A percentile compares a stretch with the other conserved stretches of the same genome.
phyloP scores from a whole-genome alignment of 148 eudicot genomes.

The Rhododendron vialii region DNA sequence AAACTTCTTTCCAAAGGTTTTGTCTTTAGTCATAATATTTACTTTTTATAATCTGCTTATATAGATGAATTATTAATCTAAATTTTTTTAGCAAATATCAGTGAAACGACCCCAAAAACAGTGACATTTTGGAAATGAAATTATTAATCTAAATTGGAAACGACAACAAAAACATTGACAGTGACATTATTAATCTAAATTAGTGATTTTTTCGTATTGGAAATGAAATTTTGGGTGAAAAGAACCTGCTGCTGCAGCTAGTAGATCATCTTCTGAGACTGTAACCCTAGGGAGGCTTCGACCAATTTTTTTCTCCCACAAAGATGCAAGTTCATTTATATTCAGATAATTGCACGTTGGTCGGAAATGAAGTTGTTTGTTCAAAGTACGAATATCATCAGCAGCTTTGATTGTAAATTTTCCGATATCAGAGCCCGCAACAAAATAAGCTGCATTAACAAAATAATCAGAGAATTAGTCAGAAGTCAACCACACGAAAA shows the following conservation, averaged over 20 bases:
- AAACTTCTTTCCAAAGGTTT: not conserved
- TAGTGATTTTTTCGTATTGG: not conserved
- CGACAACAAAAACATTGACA: not conserved
- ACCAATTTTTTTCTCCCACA: constrained; percentile 49
- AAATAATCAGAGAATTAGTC: not conserved
- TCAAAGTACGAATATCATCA: constrained; percentile 33
- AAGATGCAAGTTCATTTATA: constrained; percentile 44
- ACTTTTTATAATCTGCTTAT: not conserved
- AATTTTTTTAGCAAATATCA: not conserved
- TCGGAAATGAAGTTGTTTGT: constrained; percentile 43
- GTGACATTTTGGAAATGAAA: not conserved
- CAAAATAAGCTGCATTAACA: constrained; percentile 40
- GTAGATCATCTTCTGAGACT: constrained; percentile 27
- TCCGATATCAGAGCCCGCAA: constrained; percentile 43
- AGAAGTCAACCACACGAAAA: not conserved
- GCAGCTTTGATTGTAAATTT: constrained; percentile 34
- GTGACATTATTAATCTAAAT: too few species aligned
- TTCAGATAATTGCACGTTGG: constrained; percentile 37
- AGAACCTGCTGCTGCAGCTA: constrained; percentile 36
- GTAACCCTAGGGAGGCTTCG: constrained; percentile 32
- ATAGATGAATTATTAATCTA: not conserved
- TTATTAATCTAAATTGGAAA: not conserved
- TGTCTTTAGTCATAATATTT: not conserved
- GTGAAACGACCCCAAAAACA: not conserved
- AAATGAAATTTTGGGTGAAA: not conserved